These are phyloP conservation scores for Colletotrichum liriopes DNA, from an alignment of 2,329 filamentous ascomycete species.

Conservation along the genomic window DNA sequence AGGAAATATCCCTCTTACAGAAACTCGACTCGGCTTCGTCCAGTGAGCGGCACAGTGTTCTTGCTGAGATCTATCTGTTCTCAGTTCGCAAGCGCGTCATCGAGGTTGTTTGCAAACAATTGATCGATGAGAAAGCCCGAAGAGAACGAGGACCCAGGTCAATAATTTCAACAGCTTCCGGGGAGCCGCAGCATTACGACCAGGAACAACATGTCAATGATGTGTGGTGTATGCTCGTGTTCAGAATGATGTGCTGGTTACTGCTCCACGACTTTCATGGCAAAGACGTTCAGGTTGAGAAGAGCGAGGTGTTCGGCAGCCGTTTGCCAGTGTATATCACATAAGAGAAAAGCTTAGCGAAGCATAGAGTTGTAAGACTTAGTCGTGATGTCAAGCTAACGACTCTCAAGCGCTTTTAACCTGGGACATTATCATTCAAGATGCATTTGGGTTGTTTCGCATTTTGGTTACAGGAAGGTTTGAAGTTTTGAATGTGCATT, in stretches of 20 bases:
- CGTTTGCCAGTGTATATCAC: constrained; percentile 55
- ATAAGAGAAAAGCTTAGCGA: neutral
- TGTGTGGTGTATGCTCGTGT: constrained; percentile 55
- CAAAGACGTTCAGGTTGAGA: constrained; percentile 52
- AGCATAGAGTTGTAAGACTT: too few relatives aligned
- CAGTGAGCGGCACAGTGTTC: constrained; percentile 26
- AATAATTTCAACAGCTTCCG: constrained; percentile 24
- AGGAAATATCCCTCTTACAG: constrained; percentile 31
- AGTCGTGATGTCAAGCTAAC: neutral
- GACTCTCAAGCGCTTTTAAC: neutral
- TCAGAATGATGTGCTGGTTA: constrained; percentile 57
- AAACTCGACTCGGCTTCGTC: constrained; percentile 30
- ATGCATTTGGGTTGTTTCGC: neutral
- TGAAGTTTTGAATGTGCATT: neutral
- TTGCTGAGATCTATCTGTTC: constrained; percentile 33
- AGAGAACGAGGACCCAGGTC: constrained; percentile 21
- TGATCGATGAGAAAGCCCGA: constrained; percentile 8
- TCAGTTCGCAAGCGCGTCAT: constrained; percentile 28
- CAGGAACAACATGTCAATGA: constrained; percentile 41
- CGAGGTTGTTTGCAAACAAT: constrained; percentile 24
- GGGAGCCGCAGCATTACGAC: neutral
- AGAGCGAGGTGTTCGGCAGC: constrained; percentile 53
- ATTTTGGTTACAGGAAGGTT: neutral
- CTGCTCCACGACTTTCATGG: constrained; percentile 57
- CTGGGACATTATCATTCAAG: neutral